These are phyloP conservation scores for Apiospora sp. DNA, from an alignment of 2,329 filamentous ascomycete species.

Conservation along the genomic window DNA sequence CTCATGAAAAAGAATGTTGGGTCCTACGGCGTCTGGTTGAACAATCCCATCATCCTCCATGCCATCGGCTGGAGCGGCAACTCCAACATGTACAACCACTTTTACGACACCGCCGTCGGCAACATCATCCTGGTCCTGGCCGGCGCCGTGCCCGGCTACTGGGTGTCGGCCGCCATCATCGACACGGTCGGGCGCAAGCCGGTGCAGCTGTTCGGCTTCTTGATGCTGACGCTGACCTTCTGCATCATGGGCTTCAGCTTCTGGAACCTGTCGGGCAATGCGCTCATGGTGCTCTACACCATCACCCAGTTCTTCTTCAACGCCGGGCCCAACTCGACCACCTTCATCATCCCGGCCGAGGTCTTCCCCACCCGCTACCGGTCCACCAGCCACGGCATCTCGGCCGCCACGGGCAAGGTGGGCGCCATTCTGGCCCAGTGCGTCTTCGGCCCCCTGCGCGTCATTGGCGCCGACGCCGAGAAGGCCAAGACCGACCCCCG, in stretches of 20 bases:
- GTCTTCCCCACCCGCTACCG: slow-evolving; percentile 61
- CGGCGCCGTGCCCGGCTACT: slow-evolving; percentile 80
- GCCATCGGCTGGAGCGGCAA: slow-evolving; percentile 70
- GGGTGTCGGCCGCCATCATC: slow-evolving; percentile 75
- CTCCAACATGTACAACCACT: slow-evolving; percentile 68
- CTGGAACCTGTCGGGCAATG: slow-evolving; percentile 47
- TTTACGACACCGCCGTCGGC: slow-evolving; percentile 76
- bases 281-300: slow-evolving; percentile 59
- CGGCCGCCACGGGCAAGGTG: slow-evolving; percentile 58
- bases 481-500: slow-evolving; percentile 37
- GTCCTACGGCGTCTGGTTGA: slow-evolving; percentile 74
- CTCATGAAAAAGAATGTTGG: slow-evolving; percentile 37
- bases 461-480: slow-evolving; percentile 48
- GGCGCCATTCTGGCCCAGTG: slow-evolving; percentile 61
- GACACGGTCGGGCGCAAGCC: slow-evolving; percentile 78
- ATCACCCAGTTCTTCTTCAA: slow-evolving; percentile 64
- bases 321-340: slow-evolving; percentile 62
- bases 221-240: slow-evolving; percentile 60
- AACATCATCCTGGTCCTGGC: slow-evolving; percentile 79
- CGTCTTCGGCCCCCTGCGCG: slow-evolving; percentile 60
- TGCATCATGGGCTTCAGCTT: slow-evolving; percentile 68
- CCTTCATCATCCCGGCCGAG: slow-evolving; percentile 61
- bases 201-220: slow-evolving; percentile 71
- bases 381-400: slow-evolving; percentile 61
- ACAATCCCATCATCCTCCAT: slow-evolving; percentile 74